These are phyloP conservation scores for Gillenia trifoliata DNA, from an alignment of 306 rosid genomes.

Conservation along the genomic window DNA sequence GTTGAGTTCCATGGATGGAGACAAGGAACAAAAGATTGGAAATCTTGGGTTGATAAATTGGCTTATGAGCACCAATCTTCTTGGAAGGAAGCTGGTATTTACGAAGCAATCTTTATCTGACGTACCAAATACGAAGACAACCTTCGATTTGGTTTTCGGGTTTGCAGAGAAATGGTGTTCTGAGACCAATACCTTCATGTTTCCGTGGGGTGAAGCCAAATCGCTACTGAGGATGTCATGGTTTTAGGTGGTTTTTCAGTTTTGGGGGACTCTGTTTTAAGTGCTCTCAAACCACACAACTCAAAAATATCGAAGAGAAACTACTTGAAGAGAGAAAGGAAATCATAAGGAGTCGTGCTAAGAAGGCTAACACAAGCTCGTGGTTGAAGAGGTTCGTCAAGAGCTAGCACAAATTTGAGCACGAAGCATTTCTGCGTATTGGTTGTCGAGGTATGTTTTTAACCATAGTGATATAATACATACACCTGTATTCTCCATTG, in stretches of 20 bases:
- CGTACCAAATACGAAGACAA: neutral
- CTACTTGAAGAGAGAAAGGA: neutral
- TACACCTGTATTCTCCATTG: conserved; percentile 28
- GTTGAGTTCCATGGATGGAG: too few species aligned
- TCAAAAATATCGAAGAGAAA: neutral
- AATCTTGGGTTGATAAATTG: conserved; percentile 33
- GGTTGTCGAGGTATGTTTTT: conserved; percentile 47
- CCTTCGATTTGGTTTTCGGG: conserved; percentile 16
- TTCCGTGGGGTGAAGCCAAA: conserved; percentile 50
- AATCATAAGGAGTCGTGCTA: neutral
- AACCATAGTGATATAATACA: neutral
- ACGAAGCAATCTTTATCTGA: conserved; percentile 39
- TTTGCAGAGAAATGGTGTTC: too few species aligned
- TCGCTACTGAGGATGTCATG: conserved; percentile 53
- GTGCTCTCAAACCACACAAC: neutral
- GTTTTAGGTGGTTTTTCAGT: conserved; percentile 26
- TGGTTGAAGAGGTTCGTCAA: conserved; percentile 32
- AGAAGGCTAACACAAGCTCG: neutral
- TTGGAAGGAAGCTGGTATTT: conserved; percentile 45
- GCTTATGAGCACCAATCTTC: conserved; percentile 11
- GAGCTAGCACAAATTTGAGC: conserved; percentile 45
- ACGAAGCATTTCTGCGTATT: conserved; percentile 48
- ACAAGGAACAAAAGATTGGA: conserved; percentile 7
- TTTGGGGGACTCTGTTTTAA: conserved; percentile 11
- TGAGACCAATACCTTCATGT: too few species aligned